Base-by-base conservation (phyloP, 2,329 filamentous ascomycete species). In the Cladosporium velox region DNA sequence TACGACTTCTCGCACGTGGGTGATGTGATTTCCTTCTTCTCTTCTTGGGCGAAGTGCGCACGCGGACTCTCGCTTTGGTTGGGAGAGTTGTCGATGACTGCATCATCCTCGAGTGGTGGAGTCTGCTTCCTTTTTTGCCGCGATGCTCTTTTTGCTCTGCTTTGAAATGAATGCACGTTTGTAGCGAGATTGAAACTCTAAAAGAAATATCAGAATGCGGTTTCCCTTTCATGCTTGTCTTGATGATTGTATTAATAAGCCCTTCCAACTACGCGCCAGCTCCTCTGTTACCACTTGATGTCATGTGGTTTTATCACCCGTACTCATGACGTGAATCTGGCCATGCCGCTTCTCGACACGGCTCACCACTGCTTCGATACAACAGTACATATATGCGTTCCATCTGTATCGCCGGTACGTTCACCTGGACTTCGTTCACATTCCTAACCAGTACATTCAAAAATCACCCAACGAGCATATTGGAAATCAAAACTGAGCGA, bases 121-220 rank as follows among this genome's bases (percentile, higher is more conserved):
- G 34, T 51, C 30, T 54, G 11, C 59, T 52, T 62, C 34, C 59
- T 52, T 62, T 32, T 38, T 47, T 64, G 61, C 61, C 51, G 49
- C 51, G 61, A 64, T 35, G 61, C 51, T 30, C 32, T 57, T 64
- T 44, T 64, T 57, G 61, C 61, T 64, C 51, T 18, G 61, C 61
- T 64, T 64, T 64, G 61, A 64, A 64, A 64, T 64, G 61, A 64
- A 64, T 64, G 61, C 61, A 64, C 61, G 61, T 64, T 64, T 64
- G 61, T 64, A 64, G 61, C 61, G 61, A 64, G 61, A 64, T 64
- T 64, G 61, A 64, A 24, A 64, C 61, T 47, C 51, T 4, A 64
- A 64, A 64, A 57, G 51, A 64, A 64, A 57, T 64, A 57, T 64
- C 61, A 64, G 35, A 57, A 32, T 64, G 61, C 52, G 34, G 34